These are phyloP conservation scores for Evernia prunastri DNA, from an alignment of 495 filamentous ascomycete genomes.

Conservation along the genomic window DNA sequence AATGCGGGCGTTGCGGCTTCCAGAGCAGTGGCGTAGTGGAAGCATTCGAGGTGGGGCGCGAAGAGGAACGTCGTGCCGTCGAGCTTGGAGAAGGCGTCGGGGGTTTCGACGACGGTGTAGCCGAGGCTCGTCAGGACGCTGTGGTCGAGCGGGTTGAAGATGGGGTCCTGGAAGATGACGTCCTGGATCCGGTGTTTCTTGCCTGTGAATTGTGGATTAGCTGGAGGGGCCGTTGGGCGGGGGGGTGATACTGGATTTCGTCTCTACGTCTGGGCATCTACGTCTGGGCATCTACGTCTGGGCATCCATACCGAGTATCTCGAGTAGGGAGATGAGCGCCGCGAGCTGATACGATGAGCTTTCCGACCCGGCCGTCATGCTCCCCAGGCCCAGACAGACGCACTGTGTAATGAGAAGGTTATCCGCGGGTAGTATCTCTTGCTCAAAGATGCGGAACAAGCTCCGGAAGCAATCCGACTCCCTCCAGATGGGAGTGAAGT, in stretches of 20 bases:
- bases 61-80: slow-evolving; percentile 52
- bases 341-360: slow-evolving; percentile 52
- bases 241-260: accelerated
- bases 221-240: not conserved
- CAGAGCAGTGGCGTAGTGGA: slow-evolving; percentile 36
- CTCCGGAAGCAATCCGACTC: slow-evolving; percentile 10
- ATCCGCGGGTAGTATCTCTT: not conserved
- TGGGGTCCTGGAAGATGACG: slow-evolving; percentile 62
- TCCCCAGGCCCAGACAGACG: slow-evolving; percentile 52
- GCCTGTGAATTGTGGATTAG: not conserved
- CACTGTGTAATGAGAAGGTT: slow-evolving; percentile 24
- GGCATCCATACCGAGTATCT: slow-evolving; percentile 28
- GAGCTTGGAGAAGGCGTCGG: slow-evolving; percentile 50
- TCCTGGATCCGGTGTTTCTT: not conserved
- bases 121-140: slow-evolving; percentile 47
- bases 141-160: slow-evolving; percentile 57
- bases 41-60: slow-evolving; percentile 37
- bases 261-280: not conserved
- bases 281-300: not conserved
- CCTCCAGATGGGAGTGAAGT: slow-evolving; percentile 13
- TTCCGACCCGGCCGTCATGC: slow-evolving; percentile 32
- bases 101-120: slow-evolving; percentile 51
- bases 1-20: slow-evolving; percentile 31
- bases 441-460: slow-evolving; percentile 2
- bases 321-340: slow-evolving; percentile 50